phyloP scores from a whole-genome alignment of 169 alveolate species.

The Plasmodium chabaudi region DNA sequence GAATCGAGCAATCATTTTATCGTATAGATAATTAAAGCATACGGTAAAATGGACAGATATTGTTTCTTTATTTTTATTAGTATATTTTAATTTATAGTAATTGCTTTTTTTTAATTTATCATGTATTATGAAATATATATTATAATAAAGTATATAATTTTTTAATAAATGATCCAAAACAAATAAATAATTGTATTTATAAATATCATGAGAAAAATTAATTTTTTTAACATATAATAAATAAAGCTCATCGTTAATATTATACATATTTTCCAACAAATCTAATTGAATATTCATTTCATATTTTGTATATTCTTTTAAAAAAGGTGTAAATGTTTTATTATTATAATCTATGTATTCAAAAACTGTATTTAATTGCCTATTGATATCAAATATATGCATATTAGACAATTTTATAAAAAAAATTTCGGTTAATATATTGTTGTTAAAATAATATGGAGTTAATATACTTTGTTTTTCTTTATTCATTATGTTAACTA shows the following conservation, averaged over 20 bases:
- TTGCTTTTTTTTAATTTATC: slow-evolving; percentile 58
- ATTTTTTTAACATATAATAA: slow-evolving; percentile 69
- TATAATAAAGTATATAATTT: slow-evolving; percentile 72
- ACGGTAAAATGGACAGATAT: slow-evolving; percentile 64
- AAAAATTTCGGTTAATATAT: slow-evolving; percentile 53
- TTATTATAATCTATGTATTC: slow-evolving; percentile 74
- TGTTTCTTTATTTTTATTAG: slow-evolving; percentile 68
- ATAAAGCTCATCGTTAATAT: slow-evolving; percentile 67
- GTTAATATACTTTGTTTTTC: slow-evolving; percentile 45
- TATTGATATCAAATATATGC: slow-evolving; percentile 72
- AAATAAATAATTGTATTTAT: slow-evolving; percentile 71
- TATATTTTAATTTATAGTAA: slow-evolving; percentile 64
- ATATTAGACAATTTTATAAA: slow-evolving; percentile 61
- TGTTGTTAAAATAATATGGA: slow-evolving; percentile 50
- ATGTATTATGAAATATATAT: slow-evolving; percentile 62
- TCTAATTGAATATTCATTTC: slow-evolving; percentile 71
- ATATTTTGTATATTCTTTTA: slow-evolving; percentile 22
- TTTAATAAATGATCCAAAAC: slow-evolving; percentile 59
- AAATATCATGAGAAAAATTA: slow-evolving; percentile 65
- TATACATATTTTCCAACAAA: slow-evolving; percentile 72
- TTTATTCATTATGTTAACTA: slow-evolving; percentile 60
- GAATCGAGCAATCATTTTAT: slow-evolving; percentile 12
- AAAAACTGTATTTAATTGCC: slow-evolving; percentile 57
- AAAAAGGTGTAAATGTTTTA: slow-evolving; percentile 72
- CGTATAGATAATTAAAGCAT: slow-evolving; percentile 59